Evolutionary conservation across 176 grass and related monocot species (phyloP), one percentile per base, ranked within the genome.

Genomic region (Eremochloa ophiuroides): DNA sequence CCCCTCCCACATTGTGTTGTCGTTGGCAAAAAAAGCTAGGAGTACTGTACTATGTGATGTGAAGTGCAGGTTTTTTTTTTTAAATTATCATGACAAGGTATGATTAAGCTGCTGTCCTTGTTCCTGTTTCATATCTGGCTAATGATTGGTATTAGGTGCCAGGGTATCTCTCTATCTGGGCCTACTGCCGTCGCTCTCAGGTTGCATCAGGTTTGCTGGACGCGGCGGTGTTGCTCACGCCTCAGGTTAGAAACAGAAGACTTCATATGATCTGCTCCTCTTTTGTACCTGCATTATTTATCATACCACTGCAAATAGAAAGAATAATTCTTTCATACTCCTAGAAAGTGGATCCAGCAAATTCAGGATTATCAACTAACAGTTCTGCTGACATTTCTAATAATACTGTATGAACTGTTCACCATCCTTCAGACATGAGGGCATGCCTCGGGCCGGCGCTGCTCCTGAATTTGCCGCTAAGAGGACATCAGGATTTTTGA

Each of bases 91-190:
- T 62, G 50, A 14, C 28, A 10, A 78, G 22, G 37, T 22, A 62
- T 77, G 53, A 85, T 85, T 78, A 62, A 69, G 27, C 37, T 47
- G 34, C 34, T 38, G 83, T 30, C 74, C 74, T 78, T 71, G 51
- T 34, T 62, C 40, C 55, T 63, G 66, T 79, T 85, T 25, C 75
- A 39, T 29, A 29, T 17, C 33, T 70, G 40, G 40, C 75, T 71
- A 71, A 85, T 79, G 51, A 63, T 85, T 63, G 64, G 25, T 59
- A 33, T 4, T 37, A 71, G 66, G 63, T 23, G 83, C 83, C 64
- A 37, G 53, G 66, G 53, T 12, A 47, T 62, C 38, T 70, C 27
- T 11, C 25, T 59, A 13, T 18, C 43, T 43, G 17, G 25, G 6
- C 17, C 62, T 59, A 58, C 4, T 59, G 41, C 2, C 17, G 62